phyloP scores from a whole-genome alignment of 441 rosid species.

The Pelargonium fulgidum region DNA sequence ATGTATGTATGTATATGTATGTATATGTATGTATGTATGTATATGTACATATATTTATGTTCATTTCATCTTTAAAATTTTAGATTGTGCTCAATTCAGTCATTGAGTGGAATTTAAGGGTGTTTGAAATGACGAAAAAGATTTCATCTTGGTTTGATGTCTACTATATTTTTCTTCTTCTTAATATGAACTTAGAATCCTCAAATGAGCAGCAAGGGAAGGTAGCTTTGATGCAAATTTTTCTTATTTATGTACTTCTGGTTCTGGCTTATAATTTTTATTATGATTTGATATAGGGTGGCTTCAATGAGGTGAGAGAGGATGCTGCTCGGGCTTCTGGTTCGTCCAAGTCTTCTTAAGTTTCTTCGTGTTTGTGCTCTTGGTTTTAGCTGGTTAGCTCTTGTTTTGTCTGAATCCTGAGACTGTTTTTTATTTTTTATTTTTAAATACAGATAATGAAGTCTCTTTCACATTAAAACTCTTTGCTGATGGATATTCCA shows the following conservation, averaged over 20 bases:
- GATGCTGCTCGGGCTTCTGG: conserved; percentile 29
- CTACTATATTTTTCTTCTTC: not conserved
- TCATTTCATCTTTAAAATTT: not conserved
- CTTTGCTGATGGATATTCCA: conserved; percentile 65
- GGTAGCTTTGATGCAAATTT: conserved; percentile 3
- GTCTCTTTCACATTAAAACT: conserved; percentile 72
- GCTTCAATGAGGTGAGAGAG: conserved; percentile 24
- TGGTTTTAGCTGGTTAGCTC: conserved; percentile 12
- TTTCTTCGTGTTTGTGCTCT: conserved; percentile 22
- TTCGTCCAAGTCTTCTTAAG: conserved; percentile 31
- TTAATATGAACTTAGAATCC: not conserved
- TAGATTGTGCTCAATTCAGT: not conserved
- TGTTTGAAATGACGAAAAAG: not conserved
- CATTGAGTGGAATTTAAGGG: not conserved
- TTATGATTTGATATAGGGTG: conserved; percentile 38
- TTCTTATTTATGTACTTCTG: not conserved
- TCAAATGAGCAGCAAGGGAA: not conserved
- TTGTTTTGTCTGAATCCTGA: conserved; percentile 8
- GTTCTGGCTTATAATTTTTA: conserved; percentile 15
- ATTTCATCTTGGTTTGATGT: not conserved
- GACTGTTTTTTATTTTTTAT: not conserved
- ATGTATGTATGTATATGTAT: too few species aligned
- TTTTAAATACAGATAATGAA: conserved; percentile 47
- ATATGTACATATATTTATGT: too few species aligned
- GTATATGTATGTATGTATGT: too few species aligned